Percentiles rank a stretch among this genome's conserved stretches.
These are phyloP conservation scores for Quercus tomentella DNA, from an alignment of 331 rosid species.

Conservation along the genomic window DNA sequence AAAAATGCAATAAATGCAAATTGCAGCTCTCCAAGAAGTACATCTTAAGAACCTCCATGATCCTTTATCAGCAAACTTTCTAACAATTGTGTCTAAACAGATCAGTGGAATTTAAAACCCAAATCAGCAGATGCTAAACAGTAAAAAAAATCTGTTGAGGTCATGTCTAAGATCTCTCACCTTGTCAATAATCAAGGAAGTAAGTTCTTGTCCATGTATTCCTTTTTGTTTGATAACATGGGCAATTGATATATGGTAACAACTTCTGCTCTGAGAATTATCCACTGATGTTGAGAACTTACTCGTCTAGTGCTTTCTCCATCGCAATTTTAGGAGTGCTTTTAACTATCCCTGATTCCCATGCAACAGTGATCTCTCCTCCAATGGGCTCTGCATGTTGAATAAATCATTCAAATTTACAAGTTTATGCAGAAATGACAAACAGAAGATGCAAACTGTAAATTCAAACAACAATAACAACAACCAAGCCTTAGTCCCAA, in stretches of 20 bases:
- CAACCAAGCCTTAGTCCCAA: no score
- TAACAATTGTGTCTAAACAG: slow-evolving; percentile 64
- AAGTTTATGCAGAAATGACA: slow-evolving; percentile 1
- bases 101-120: slow-evolving; percentile 20
- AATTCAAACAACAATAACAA: background rate
- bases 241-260: slow-evolving; percentile 79
- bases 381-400: slow-evolving; percentile 73
- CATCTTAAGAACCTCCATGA: slow-evolving; percentile 76
- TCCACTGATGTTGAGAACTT: slow-evolving; percentile 47
- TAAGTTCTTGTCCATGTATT: slow-evolving; percentile 69
- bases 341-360: slow-evolving; percentile 45
- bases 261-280: slow-evolving; percentile 49
- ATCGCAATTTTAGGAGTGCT: slow-evolving; percentile 38
- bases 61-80: slow-evolving; percentile 62
- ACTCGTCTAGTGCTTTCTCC: slow-evolving; percentile 62
- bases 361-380: slow-evolving; percentile 75
- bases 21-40: slow-evolving; percentile 92
- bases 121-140: slow-evolving; percentile 9
- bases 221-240: slow-evolving; percentile 71
- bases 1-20: slow-evolving; percentile 76
- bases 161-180: slow-evolving; percentile 19
- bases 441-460: background rate
- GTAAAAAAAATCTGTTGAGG: background rate
- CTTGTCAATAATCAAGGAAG: slow-evolving; percentile 89
- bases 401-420: slow-evolving; percentile 19